Evolutionary conservation across 768 basidiomycete species (phyloP), one percentile per base, ranked within the genome.

Genomic region (Pleurotus citrinopileatus): DNA sequence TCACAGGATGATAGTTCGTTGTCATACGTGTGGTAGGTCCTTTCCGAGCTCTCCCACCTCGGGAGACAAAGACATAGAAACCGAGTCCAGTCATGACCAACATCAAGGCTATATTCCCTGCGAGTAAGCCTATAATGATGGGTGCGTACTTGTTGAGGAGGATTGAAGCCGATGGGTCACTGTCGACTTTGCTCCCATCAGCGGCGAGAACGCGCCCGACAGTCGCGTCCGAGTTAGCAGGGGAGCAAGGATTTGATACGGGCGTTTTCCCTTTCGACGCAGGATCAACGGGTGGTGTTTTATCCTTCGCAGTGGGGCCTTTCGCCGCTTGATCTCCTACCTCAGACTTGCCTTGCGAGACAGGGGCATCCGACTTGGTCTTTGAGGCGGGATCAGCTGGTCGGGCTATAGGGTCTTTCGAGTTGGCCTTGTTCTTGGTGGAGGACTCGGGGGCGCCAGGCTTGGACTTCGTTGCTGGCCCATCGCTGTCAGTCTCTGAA

Each of bases 131-230:
- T 12, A 47, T 32, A 9, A 47, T 47, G 15, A 47, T 26, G 13
- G 45, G 45, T 15, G 26, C 45, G 13, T 47, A 47, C 26, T 47
- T 47, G 45, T 28, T 47, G 26, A 47, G 27, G n/a, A 47, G 26
- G 10, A 47, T 26, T 5, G 45, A 47, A 9, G 45, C 10, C 10
- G 26, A 27, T 4, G 45, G 28, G 23, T 27, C n/a, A 28, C 17
- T 17, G 19, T 6, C 43, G 5, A 34, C n/a, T n/a, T 22, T 25
- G 15, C 25, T 28, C 10, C 25, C 45, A 13, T 29, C 45, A 15
- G 45, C 45, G 15, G 25, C 45, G 8, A 47, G 45, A 7, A 47
- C 45, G 15, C 45, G 45, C 2, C 45, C 45, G 28, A 47, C 45
- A n/a, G 27, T 47, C 26, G 25, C 45, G 8, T 43, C 42, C 42